A percentile compares a stretch with the other conserved stretches of the same genome.
phyloP scores from a whole-genome alignment of 2,329 filamentous ascomycete species.

The Botrytis galanthina region DNA sequence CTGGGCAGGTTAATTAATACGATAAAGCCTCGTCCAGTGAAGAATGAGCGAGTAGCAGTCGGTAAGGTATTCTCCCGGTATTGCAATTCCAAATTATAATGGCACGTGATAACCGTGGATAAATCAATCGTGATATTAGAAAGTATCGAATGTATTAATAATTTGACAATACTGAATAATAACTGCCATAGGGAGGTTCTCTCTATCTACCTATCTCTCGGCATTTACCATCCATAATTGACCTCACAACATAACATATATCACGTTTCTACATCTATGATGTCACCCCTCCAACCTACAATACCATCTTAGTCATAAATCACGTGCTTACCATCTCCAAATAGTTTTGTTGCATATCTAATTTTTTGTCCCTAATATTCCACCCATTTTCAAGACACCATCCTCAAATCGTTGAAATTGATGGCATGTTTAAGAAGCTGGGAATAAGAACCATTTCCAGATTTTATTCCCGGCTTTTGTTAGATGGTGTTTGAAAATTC shows the following conservation, averaged over 20 bases:
- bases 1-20: no score
- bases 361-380: not conserved
- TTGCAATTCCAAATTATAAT: not conserved
- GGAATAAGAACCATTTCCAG: not conserved
- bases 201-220: not conserved
- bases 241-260: not conserved
- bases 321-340: fast-evolving
- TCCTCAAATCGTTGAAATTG: not conserved
- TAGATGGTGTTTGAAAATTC: not conserved
- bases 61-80: no score
- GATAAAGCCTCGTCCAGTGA: not conserved
- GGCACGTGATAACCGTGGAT: fast-evolving
- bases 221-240: not conserved
- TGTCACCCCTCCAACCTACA: not conserved
- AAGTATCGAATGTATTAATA: no score
- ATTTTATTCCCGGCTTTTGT: not conserved
- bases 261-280: not conserved
- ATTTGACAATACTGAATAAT: no score
- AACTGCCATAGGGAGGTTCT: not conserved
- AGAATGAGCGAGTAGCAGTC: not conserved
- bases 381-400: not conserved
- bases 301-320: not conserved
- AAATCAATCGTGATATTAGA: no score
- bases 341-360: not conserved
- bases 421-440: not conserved